Evolutionary conservation across 257 asterid genomes (phyloP).

Genomic region (Solanum etuberosum): DNA sequence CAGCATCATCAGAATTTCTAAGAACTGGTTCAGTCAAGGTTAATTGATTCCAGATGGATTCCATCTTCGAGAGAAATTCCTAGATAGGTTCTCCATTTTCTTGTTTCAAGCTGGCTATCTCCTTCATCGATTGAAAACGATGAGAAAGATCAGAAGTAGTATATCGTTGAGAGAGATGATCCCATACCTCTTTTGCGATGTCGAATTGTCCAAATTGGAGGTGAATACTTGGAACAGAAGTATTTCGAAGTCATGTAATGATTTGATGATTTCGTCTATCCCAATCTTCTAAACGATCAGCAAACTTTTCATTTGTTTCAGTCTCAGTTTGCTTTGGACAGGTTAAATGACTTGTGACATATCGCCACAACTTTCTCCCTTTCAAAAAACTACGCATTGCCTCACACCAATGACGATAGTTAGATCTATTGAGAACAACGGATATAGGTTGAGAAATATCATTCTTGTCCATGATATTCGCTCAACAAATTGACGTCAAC

Average conservation of each 20-base stretch:
- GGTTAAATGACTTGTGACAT: neutral
- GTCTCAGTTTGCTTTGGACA: neutral
- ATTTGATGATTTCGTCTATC: constrained; percentile 3
- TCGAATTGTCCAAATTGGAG: neutral
- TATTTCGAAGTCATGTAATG: neutral
- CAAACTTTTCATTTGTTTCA: neutral
- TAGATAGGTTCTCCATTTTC: neutral
- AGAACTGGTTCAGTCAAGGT: neutral
- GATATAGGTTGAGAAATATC: too few relatives aligned
- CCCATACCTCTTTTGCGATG: neutral
- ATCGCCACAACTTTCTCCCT: neutral
- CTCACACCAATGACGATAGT: too few relatives aligned
- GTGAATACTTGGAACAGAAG: neutral
- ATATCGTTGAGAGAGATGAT: neutral
- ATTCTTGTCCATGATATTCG: too few relatives aligned
- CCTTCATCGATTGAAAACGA: neutral
- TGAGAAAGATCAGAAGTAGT: neutral
- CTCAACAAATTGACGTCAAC: too few relatives aligned
- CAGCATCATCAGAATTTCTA: neutral
- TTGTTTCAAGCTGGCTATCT: too few relatives aligned
- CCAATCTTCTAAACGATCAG: neutral
- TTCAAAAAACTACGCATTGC: too few relatives aligned
- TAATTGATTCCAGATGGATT: neutral
- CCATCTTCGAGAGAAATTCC: too few relatives aligned
- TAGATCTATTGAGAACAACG: too few relatives aligned